Evolutionary conservation across 179 eudicot species (phyloP).

Genomic region (Corrigiola litoralis): DNA sequence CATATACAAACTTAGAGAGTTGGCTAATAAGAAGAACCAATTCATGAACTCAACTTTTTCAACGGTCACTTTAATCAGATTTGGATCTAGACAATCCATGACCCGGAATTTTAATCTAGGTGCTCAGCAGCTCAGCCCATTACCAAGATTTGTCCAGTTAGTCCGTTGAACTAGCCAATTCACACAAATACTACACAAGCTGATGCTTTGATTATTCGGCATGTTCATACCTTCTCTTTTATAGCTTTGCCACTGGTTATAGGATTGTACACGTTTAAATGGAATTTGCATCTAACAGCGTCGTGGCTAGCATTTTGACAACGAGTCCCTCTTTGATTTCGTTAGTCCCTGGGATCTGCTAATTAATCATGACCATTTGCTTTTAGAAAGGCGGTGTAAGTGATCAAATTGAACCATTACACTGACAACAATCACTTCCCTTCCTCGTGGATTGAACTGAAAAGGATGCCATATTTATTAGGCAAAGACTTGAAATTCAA

Average conservation of each 20-base stretch:
- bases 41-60: too few relatives aligned
- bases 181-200: background rate
- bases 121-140: too few relatives aligned
- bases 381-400: background rate
- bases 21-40: too few relatives aligned
- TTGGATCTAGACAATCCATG: too few relatives aligned
- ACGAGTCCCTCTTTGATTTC: slow-evolving; percentile 1
- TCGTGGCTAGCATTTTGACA: slow-evolving; percentile 20
- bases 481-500: background rate
- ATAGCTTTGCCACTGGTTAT: background rate
- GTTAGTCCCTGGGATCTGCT: background rate
- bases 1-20: too few relatives aligned
- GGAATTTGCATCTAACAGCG: slow-evolving; percentile 9
- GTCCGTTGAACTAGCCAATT: background rate
- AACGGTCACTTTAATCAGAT: too few relatives aligned
- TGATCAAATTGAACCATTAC: slow-evolving; percentile 1
- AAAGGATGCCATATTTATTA: background rate
- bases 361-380: background rate
- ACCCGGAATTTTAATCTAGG: too few relatives aligned
- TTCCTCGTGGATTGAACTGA: background rate
- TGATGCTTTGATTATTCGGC: too few relatives aligned
- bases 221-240: background rate
- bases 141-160: too few relatives aligned
- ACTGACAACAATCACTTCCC: background rate
- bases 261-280: slow-evolving; percentile 7